Evolutionary conservation across 306 rosid species (phyloP).

Genomic region (Myrica gale): DNA sequence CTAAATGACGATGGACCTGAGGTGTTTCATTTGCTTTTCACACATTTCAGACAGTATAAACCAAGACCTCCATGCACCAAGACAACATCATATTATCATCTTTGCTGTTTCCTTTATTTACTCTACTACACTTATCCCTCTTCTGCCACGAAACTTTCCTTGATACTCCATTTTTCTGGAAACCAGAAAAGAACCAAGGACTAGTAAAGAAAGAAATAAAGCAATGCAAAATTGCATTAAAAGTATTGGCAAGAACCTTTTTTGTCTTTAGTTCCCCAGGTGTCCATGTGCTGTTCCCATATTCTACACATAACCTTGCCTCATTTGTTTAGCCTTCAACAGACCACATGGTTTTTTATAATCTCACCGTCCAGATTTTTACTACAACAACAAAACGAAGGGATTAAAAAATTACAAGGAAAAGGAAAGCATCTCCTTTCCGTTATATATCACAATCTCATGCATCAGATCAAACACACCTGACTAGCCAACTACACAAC

Average conservation of each 20-base stretch:
- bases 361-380: constrained; percentile 55
- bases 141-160: constrained; percentile 19
- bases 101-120: constrained; percentile 8
- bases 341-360: constrained; percentile 67
- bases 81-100: constrained; percentile 31
- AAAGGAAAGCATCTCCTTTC: constrained; percentile 35
- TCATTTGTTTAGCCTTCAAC: constrained; percentile 70
- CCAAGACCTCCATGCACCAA: constrained; percentile 10
- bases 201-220: constrained; percentile 1
- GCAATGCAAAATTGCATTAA: constrained; percentile 37
- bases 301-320: constrained; percentile 57
- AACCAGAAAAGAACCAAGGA: constrained; percentile 5
- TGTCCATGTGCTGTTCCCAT: constrained; percentile 82
- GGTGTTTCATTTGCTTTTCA: constrained; percentile 7
- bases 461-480: constrained; percentile 42
- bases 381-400: constrained; percentile 29
- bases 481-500: constrained; percentile 15
- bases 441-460: constrained; percentile 55
- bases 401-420: constrained; percentile 30
- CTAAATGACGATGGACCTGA: not conserved
- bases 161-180: constrained; percentile 6
- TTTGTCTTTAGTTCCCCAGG: constrained; percentile 70
- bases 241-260: constrained; percentile 29
- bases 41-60: not conserved
- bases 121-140: not conserved